Conservation (phyloP, 257 asterid species). For the Nicotiana paniculata region DNA sequence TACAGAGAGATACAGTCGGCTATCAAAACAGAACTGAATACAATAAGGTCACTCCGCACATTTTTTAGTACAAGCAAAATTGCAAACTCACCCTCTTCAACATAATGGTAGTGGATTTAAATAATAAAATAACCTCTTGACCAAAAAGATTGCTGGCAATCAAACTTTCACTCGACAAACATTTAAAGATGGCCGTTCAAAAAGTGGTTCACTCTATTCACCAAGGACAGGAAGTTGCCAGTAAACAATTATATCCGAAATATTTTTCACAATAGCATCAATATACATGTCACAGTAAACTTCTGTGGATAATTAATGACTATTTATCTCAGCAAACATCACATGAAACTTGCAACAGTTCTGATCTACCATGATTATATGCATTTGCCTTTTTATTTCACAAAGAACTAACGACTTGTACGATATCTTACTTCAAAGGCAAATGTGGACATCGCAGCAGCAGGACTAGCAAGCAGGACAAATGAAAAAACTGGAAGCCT, state of each 20-base stretch:
- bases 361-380: neutral
- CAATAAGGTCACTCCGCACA: neutral
- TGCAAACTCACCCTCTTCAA: neutral
- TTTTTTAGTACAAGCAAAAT: neutral
- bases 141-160: neutral
- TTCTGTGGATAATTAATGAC: neutral
- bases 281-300: neutral
- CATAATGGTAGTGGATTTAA: neutral
- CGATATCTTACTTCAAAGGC: conserved; percentile 24
- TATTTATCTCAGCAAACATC: neutral
- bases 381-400: neutral
- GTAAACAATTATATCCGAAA: neutral
- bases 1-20: neutral
- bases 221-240: neutral
- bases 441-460: conserved; percentile 23
- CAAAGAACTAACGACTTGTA: neutral
- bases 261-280: neutral
- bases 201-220: too few relatives aligned
- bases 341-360: neutral
- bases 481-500: conserved; percentile 34
- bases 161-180: neutral
- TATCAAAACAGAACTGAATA: neutral
- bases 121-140: neutral
- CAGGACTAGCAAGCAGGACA: conserved; percentile 33
- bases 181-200: neutral